phyloP scores from a whole-genome alignment of 768 basidiomycete genomes.

The Lactifluus rugatus region DNA sequence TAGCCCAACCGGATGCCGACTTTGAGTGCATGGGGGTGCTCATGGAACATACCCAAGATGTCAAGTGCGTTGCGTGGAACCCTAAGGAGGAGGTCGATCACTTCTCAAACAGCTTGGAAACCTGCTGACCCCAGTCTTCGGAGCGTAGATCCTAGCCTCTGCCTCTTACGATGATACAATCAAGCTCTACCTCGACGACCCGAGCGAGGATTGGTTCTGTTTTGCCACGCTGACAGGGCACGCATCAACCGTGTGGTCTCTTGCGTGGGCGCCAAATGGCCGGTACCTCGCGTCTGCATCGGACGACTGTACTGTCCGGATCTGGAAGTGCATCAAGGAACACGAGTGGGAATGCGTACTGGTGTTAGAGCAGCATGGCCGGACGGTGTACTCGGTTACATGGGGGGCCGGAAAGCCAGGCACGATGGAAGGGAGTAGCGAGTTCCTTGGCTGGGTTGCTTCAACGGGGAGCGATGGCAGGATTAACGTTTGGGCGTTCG shows the following conservation, averaged over 20 bases:
- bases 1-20: constrained; percentile 85
- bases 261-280: constrained; percentile 71
- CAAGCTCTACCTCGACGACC: constrained; percentile 88
- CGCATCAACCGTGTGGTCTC: constrained; percentile 82
- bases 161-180: constrained; percentile 96
- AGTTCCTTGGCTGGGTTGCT: constrained; percentile 68
- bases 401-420: constrained; percentile 43
- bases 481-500: constrained; percentile 73
- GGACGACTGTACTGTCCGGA: constrained; percentile 72
- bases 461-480: constrained; percentile 80
- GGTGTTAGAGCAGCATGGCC: constrained; percentile 53
- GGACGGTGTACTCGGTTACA: constrained; percentile 72
- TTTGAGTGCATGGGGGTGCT: constrained; percentile 92
- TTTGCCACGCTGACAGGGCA: constrained; percentile 77
- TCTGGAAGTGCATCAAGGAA: constrained; percentile 67
- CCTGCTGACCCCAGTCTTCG: constrained; percentile 17
- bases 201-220: constrained; percentile 89
- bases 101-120: background rate
- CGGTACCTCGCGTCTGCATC: constrained; percentile 79
- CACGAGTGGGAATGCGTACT: constrained; percentile 55
- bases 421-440: constrained; percentile 23
- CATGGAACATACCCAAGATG: constrained; percentile 96
- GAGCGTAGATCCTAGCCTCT: constrained; percentile 80
- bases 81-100: constrained; percentile 71
- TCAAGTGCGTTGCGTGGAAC: constrained; percentile 93